Base-by-base conservation (phyloP, 805 yeast species). In the Scheffersomyces ergatensis region DNA sequence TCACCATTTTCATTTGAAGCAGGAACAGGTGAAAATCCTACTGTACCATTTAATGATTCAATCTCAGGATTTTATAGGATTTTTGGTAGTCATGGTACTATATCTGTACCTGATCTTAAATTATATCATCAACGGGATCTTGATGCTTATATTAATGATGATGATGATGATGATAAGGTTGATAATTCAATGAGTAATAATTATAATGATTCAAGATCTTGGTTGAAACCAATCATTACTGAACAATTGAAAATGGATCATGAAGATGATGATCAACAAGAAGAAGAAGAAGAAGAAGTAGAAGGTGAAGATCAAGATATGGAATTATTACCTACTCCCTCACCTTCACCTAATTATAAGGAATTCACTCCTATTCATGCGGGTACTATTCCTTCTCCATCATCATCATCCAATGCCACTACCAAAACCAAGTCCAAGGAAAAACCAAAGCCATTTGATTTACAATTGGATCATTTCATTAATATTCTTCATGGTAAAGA, bases 21-120 rank as follows among this genome's bases (percentile, higher is more conserved):
- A 3, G 71, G 72, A 1, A 68, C 74, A 0, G 74, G 74, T 5
- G 74, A 69, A 46, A 69, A 69, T 44, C 74, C 74, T 2, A 63
- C 63, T 16, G 50, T 69, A 27, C 74, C 74, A 2, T 53, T 47
- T 34, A 48, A 58, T 40, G 52, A 44, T 9, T 55, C 49, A 9
- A 43, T 64, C 14, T 52, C 58, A 19, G 73, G 74, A 2, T 55
- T 67, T 33, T 67, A 68, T 45, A 45, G 73, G 24, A 53, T 68
- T 5, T 68, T 68, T 47, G 74, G 74, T 5, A 51, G 60, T 18
- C 45, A 57, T 18, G 74, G 72, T 6, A 66, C 72, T 8, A 54
- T 68, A 23, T 65, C 70, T 3, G 56, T 68, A 3, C 74, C 74
- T 1, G 74, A 68, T 38, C 48, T 67, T 44, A 64, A 58, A n/a